A percentile compares a stretch with the other conserved stretches of the same genome.
phyloP scores from a whole-genome alignment of 345 rosid species.

The Physaria fendleri region DNA sequence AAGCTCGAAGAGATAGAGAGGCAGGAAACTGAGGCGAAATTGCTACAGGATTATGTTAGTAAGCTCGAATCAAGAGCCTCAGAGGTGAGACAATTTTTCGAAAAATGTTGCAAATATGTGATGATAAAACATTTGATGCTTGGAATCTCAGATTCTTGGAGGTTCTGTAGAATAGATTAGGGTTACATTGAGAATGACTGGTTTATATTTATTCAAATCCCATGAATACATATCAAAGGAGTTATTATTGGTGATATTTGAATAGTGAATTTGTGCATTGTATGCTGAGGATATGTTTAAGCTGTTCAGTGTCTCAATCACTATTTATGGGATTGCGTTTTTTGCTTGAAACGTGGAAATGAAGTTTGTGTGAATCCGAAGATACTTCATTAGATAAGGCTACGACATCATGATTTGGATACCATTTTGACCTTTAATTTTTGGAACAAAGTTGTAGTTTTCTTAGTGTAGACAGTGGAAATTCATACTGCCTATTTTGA shows the following conservation, averaged over 20 bases:
- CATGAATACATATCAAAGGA: neutral
- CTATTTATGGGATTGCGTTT: slow-evolving; percentile 1
- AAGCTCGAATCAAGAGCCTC: slow-evolving; percentile 57
- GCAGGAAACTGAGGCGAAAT: slow-evolving; percentile 56
- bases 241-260: neutral
- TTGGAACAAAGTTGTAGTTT: neutral
- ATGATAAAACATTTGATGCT: neutral
- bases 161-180: neutral
- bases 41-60: slow-evolving; percentile 42
- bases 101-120: neutral
- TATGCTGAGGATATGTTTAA: neutral
- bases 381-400: neutral
- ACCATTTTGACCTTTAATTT: neutral
- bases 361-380: neutral
- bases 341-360: neutral
- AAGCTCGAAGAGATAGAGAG: slow-evolving; percentile 71
- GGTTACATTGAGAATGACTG: neutral
- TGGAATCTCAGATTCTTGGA: neutral
- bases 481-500: too few relatives aligned
- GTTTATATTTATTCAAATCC: neutral
- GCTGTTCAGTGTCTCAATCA: neutral
- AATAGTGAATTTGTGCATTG: neutral
- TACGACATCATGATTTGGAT: neutral
- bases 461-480: neutral
- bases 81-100: slow-evolving; percentile 39